phyloP scores from a whole-genome alignment of 768 basidiomycete species.

The Lyophyllum decastes region DNA sequence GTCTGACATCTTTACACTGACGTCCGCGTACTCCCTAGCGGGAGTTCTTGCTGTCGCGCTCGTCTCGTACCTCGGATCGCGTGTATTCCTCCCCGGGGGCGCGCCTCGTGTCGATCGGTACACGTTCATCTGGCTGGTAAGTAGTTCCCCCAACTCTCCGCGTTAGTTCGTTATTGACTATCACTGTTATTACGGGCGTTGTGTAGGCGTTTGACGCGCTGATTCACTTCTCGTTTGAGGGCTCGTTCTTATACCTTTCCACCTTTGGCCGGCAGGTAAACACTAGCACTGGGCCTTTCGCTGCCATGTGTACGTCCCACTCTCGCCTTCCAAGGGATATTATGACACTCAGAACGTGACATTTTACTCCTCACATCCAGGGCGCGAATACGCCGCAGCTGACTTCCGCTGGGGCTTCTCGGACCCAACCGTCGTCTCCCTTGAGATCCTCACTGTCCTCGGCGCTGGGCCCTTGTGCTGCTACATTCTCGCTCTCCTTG shows the following conservation, averaged over 20 bases:
- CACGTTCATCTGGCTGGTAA: slow-evolving; percentile 80
- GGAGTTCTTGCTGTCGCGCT: slow-evolving; percentile 55
- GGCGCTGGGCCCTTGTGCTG: slow-evolving; percentile 75
- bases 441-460: slow-evolving; percentile 83
- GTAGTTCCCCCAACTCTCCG: slow-evolving; percentile 14
- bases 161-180: no score
- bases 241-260: slow-evolving; percentile 78
- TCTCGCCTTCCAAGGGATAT: neutral
- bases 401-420: slow-evolving; percentile 82
- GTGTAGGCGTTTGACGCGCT: slow-evolving; percentile 75
- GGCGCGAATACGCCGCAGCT: slow-evolving; percentile 81
- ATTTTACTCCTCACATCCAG: slow-evolving; percentile 33
- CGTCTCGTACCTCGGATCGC: slow-evolving; percentile 54
- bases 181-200: neutral
- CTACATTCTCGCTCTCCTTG: slow-evolving; percentile 68
- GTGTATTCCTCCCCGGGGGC: slow-evolving; percentile 60
- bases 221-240: slow-evolving; percentile 80
- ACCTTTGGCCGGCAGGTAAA: slow-evolving; percentile 74
- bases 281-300: slow-evolving; percentile 66
- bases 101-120: slow-evolving; percentile 64
- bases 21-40: slow-evolving; percentile 63
- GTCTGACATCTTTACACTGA: slow-evolving; percentile 48
- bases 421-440: slow-evolving; percentile 78
- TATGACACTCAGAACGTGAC: no score
- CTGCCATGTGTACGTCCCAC: slow-evolving; percentile 66